These are phyloP conservation scores for Trypanosoma cruzi DNA, from an alignment of 208 protist species.

Conservation along the genomic window DNA sequence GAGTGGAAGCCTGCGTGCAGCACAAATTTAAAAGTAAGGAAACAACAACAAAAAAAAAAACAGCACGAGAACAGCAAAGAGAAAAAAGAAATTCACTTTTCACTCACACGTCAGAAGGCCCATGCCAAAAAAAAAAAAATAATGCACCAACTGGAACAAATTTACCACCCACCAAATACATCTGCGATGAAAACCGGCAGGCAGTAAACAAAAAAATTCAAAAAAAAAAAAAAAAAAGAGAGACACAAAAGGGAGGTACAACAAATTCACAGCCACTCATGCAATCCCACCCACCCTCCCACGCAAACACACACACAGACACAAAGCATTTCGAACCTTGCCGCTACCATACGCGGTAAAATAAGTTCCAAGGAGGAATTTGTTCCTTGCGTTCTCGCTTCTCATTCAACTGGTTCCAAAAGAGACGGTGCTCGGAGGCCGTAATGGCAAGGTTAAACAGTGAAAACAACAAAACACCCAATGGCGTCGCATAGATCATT, in stretches of 20 bases:
- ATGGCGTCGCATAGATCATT: slow-evolving; percentile 16
- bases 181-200: slow-evolving; percentile 16
- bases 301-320: too few relatives aligned
- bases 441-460: slow-evolving; percentile 71
- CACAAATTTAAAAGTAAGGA: too few relatives aligned
- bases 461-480: slow-evolving; percentile 61
- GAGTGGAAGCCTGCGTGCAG: background rate
- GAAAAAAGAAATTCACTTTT: too few relatives aligned
- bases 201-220: slow-evolving; percentile 15
- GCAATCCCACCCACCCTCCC: background rate
- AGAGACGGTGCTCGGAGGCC: slow-evolving; percentile 59
- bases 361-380: slow-evolving; percentile 52
- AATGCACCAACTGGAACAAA: too few relatives aligned
- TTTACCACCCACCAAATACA: too few relatives aligned
- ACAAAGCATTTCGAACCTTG: too few relatives aligned
- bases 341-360: slow-evolving; percentile 37
- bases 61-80: too few relatives aligned
- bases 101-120: too few relatives aligned
- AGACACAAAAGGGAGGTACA: too few relatives aligned
- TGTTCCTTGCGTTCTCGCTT: slow-evolving; percentile 17
- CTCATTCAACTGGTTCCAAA: slow-evolving; percentile 55
- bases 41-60: background rate
- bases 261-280: background rate
- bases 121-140: too few relatives aligned
- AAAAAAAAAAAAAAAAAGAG: too few relatives aligned